Base-by-base conservation (phyloP, 768 basidiomycete species). In the Dacryopinax primogenitus region DNA sequence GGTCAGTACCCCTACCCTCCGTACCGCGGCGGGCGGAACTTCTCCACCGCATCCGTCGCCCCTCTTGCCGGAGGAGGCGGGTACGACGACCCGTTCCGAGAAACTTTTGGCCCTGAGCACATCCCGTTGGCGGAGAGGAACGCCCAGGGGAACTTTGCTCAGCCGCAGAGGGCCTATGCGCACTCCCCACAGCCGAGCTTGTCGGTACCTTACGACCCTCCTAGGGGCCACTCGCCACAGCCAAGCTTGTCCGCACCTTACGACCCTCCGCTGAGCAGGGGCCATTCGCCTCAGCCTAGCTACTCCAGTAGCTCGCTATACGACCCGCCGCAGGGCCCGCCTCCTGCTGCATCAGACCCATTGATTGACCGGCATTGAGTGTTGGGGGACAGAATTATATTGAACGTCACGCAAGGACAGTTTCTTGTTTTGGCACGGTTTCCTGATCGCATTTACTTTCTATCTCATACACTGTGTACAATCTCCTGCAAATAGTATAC, bases 401-500 rank as follows among this genome's bases (percentile, higher is more conserved):
- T n/a, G n/a, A 39, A 39, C 37, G 37, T 39, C 37, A 11, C 51
- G 51, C 26, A 58, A 13, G 51, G 51, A 58, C 51, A 44, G 7
- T 44, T 44, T 58, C 26, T 30, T 30, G 26, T 4, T 13, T 58
- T 58, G 15, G 26, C 51, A 39, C 37, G 37, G 51, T 58, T 58
- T 58, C 51, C 26, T 58, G 18, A 6, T 18, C 3, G 16, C 41
- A 6, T 6, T 7, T 23, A 44, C 41, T 9, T 37, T 37, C 36
- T 37, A 47, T 21, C 9, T 47, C 45, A 47, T 47, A 47, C 45
- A 47, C 32, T 58, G 26, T 58, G 51, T 58, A 58, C 51, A 58
- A 58, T 58, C 51, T n/a, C n/a, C 26, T 58, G 51, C 51, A 58
- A 58, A 58, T 58, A 58, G n/a, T 30, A 58, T 26, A 23, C 18